Base-by-base conservation (phyloP, 495 filamentous ascomycete genomes). In the Mytilinidion resinicola region DNA sequence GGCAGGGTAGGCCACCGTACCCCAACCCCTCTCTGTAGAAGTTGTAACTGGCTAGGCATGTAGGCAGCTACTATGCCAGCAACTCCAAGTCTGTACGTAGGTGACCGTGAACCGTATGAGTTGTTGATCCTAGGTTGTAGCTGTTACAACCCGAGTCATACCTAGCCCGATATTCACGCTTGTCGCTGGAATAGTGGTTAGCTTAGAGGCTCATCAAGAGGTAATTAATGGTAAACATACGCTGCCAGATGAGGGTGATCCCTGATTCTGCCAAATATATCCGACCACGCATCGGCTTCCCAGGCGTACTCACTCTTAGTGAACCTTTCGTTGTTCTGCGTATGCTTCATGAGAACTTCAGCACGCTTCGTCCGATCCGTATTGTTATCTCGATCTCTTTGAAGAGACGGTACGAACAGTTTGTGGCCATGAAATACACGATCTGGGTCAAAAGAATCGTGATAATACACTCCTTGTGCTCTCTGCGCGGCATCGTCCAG, bases 241-340 rank as follows among this genome's bases (percentile, higher is more conserved):
- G 35, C 43, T 55, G 39, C 52, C 52, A 55, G n/a, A 38, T 25
- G 21, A n/a, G 37, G 35, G 42, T 55, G 35, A 35, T 55, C 21
- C 35, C 52, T 41, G 35, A 55, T 55, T 25, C n/a, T 34, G n/a
- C 52, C 36, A 20, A 55, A 55, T 35, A 55, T 35, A 37, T 55
- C 52, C 20, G 52, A 42, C 52, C 52, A 55, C 15, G 52, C 52
- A 25, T 55, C 52, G n/a, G 52, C 52, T 17, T 55, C 52, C 52
- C 52, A 55, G 14, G 52, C 52, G 30, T 44, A 55, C 35, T 55
- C 52, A 19, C 52, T 55, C 34, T 55, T 55, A 41, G 20, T 34
- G 25, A 34, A 37, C 14, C 19, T 55, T 34, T 55, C 52, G 21
- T 55, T 55, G 25, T 55, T 19, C 19, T 43, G 39, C 14, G 12